These are phyloP conservation scores for Pholiota microspora DNA, from an alignment of 768 basidiomycete species.

Conservation along the genomic window DNA sequence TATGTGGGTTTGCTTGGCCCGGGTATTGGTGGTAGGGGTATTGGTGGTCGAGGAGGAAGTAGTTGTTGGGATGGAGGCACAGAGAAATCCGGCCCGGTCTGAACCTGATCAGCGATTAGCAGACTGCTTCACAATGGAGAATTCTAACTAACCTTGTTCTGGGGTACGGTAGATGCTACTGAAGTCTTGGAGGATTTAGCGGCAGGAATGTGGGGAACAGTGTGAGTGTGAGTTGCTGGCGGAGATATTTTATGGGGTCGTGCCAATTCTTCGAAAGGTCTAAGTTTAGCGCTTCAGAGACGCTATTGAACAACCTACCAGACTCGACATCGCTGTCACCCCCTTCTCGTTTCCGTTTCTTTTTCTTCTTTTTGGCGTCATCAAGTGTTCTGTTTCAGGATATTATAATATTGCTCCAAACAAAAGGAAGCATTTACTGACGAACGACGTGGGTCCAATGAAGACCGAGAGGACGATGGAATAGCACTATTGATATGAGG, in stretches of 20 bases:
- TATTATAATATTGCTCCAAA: slow-evolving; percentile 7
- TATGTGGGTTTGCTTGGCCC: slow-evolving; percentile 83
- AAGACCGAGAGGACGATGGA: slow-evolving; percentile 49
- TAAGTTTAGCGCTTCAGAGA: slow-evolving; percentile 3
- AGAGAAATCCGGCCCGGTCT: slow-evolving; percentile 57
- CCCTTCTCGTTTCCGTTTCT: slow-evolving; percentile 79
- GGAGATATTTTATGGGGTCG: slow-evolving; percentile 62
- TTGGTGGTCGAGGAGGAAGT: slow-evolving; percentile 59
- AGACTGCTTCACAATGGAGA: background rate
- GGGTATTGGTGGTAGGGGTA: slow-evolving; percentile 62
- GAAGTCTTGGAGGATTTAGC: slow-evolving; percentile 59
- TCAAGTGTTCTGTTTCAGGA: slow-evolving; percentile 30
- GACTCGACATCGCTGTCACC: slow-evolving; percentile 71
- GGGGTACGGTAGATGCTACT: slow-evolving; percentile 36
- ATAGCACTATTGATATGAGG: slow-evolving; percentile 44
- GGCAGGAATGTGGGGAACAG: slow-evolving; percentile 35
- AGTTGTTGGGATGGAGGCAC: slow-evolving; percentile 50
- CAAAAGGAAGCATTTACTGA: slow-evolving; percentile 29
- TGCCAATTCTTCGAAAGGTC: slow-evolving; percentile 39
- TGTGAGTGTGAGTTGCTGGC: slow-evolving; percentile 37
- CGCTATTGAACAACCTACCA: slow-evolving; percentile 34
- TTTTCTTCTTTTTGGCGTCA: slow-evolving; percentile 76
- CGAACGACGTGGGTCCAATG: slow-evolving; percentile 64
- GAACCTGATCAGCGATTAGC: slow-evolving; percentile 22
- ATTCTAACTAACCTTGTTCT: slow-evolving; percentile 36